A percentile compares a stretch with the other conserved stretches of the same genome.
phyloP scores from a whole-genome alignment of 805 yeast species.

The Blastobotrys peoriensis region DNA sequence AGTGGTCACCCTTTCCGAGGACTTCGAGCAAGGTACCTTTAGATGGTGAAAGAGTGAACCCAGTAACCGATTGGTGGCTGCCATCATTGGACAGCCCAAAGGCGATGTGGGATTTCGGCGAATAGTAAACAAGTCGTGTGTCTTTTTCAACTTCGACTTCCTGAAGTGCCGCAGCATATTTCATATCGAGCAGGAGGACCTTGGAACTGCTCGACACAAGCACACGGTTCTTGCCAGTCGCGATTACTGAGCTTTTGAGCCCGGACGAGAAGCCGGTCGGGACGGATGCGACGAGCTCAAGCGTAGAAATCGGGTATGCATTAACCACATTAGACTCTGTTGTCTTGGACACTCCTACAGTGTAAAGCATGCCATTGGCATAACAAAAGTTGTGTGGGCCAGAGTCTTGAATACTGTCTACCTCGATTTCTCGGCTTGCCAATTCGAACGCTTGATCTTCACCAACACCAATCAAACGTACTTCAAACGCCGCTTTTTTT shows the following conservation, averaged over 20 bases:
- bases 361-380: background rate
- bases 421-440: slow-evolving; percentile 7
- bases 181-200: slow-evolving; percentile 35
- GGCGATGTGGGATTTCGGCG: slow-evolving; percentile 2
- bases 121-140: slow-evolving; percentile 9
- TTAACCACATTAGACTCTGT: background rate
- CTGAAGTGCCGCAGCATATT: slow-evolving; percentile 25
- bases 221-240: slow-evolving; percentile 27
- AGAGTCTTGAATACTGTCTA: slow-evolving; percentile 17
- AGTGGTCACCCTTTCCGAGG: slow-evolving; percentile 49
- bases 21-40: slow-evolving; percentile 62
- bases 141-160: slow-evolving; percentile 14
- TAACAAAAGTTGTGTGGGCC: slow-evolving; percentile 1
- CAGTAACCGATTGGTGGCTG: slow-evolving; percentile 22
- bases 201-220: slow-evolving; percentile 23
- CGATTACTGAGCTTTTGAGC: slow-evolving; percentile 13
- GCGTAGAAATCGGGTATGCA: slow-evolving; percentile 1
- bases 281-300: background rate
- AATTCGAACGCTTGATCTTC: slow-evolving; percentile 10
- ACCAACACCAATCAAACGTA: slow-evolving; percentile 16
- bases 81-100: slow-evolving; percentile 19
- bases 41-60: slow-evolving; percentile 50
- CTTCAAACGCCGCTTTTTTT: slow-evolving; percentile 14
- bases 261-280: slow-evolving; percentile 2
- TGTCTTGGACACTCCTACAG: background rate